Evolutionary conservation across 306 rosid species (phyloP).

Genomic region (Quercus wislizeni): DNA sequence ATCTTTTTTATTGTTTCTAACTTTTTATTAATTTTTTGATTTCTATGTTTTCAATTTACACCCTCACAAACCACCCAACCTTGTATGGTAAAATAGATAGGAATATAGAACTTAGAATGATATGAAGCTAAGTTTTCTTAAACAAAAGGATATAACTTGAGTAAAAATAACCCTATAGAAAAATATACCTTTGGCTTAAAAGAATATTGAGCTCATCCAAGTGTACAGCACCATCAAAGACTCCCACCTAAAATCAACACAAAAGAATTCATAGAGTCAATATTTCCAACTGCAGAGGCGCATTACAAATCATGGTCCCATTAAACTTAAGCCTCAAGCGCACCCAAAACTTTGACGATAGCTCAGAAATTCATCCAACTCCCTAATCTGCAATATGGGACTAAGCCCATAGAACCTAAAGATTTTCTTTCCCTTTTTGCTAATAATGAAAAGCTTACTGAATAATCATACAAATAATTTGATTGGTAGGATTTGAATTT

Average conservation of each 20-base stretch:
- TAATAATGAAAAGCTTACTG: no score
- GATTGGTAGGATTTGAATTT: no score
- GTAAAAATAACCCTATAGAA: not conserved
- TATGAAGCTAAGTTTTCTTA: not conserved
- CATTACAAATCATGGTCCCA: not conserved
- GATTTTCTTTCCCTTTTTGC: no score
- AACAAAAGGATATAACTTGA: not conserved
- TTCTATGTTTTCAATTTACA: no score
- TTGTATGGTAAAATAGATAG: not conserved
- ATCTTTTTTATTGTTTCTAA: not conserved
- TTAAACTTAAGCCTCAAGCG: not conserved
- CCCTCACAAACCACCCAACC: no score
- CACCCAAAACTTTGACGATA: no score
- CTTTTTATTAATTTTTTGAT: not conserved
- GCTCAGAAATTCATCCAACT: no score
- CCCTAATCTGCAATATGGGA: no score
- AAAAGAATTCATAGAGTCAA: not conserved
- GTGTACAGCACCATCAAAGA: slow-evolving; percentile 60
- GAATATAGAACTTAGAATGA: not conserved
- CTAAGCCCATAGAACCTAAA: no score
- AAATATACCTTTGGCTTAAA: slow-evolving; percentile 52
- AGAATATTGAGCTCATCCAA: slow-evolving; percentile 67
- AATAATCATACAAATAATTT: no score
- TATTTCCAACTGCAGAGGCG: not conserved
- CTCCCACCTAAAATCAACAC: slow-evolving; percentile 45